Base-by-base conservation (phyloP, 805 yeast genomes). In the Spencermartinsiella europaea region DNA sequence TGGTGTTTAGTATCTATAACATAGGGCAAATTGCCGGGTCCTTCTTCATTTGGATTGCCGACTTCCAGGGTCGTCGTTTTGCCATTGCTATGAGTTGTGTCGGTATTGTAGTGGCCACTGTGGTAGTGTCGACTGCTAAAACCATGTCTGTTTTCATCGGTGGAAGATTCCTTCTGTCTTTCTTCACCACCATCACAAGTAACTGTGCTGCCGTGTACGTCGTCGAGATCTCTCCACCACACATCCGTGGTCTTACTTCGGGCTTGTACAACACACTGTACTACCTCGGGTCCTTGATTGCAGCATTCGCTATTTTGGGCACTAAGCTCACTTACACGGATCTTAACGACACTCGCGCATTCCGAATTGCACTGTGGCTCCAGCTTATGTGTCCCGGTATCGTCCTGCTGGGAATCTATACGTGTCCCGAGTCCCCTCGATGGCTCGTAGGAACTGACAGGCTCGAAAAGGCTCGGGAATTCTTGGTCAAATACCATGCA, bases 361-460 rank as follows among this genome's bases (percentile, higher is more conserved):
- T 33, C 40, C 33, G 33, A 27, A 14, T 48, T 14, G 52, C 57
- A 12, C 42, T 52, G 28, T 53, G 57, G 57, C 40, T 52, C 12
- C 53, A 50, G 34, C 16, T 47, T 16, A 27, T 50, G 31, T 39
- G 42, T 17, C 54, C 54, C 3, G 50, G 51, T 3, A 34, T 48
- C n/a, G 47, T 44, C 2, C 20, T 38, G 17, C 21, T 34, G 16
- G 70, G 71, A 21, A 59, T 70, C 34, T 59, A 77, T 36, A 75
- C 79, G 35, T 66, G 89, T 15, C 96, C 97, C 0, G 96, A 89
- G 64, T 79, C 89, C 36, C 96, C 96, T 0, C 72, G 96, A 49
- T 89, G 75, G 67, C 80, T 77, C 59, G 88, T 89, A 3, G 80
- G 79, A 55, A 80, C 82, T 53, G 83, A 83, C 62, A 48, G 73